Evolutionary conservation across 805 yeast genomes (phyloP).

Genomic region (Lipomyces sp.): DNA sequence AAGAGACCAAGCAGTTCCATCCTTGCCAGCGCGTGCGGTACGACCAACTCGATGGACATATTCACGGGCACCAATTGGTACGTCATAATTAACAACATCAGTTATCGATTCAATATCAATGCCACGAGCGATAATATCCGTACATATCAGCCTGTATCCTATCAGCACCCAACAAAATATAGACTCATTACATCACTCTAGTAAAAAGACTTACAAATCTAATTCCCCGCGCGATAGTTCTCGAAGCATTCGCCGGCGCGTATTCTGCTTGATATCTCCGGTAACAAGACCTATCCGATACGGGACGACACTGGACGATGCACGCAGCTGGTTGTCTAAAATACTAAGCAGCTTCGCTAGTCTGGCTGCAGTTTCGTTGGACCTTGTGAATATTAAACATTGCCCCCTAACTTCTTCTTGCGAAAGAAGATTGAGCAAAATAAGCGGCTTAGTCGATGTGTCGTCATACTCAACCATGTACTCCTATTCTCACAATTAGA

Average conservation of each 20-base stretch:
- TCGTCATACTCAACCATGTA: constrained; percentile 36
- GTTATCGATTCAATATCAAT: constrained; percentile 69
- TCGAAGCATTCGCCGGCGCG: constrained; percentile 56
- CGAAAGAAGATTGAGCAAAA: constrained; percentile 55
- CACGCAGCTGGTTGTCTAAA: constrained; percentile 37
- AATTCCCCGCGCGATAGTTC: constrained; percentile 56
- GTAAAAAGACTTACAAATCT: constrained; percentile 39
- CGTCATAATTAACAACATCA: constrained; percentile 82
- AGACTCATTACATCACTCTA: too few species aligned
- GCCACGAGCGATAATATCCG: constrained; percentile 96
- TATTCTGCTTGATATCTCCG: constrained; percentile 41
- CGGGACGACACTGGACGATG: constrained; percentile 8
- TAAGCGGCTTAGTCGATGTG: constrained; percentile 63
- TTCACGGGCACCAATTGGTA: constrained; percentile 84
- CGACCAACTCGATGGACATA: constrained; percentile 96
- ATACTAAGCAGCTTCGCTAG: constrained; percentile 58
- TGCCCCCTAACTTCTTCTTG: constrained; percentile 37
- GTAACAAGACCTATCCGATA: constrained; percentile 36
- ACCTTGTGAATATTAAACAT: constrained; percentile 64
- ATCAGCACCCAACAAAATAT: too few species aligned
- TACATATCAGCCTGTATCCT: constrained; percentile 51
- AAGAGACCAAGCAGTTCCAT: constrained; percentile 72
- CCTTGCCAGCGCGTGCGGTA: constrained; percentile 87
- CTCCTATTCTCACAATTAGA: constrained; percentile 31
- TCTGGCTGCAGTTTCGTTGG: constrained; percentile 86